Evolutionary conservation across 345 rosid genomes (phyloP), one percentile per base, ranked within the genome.

Genomic region (Camelina hispida): DNA sequence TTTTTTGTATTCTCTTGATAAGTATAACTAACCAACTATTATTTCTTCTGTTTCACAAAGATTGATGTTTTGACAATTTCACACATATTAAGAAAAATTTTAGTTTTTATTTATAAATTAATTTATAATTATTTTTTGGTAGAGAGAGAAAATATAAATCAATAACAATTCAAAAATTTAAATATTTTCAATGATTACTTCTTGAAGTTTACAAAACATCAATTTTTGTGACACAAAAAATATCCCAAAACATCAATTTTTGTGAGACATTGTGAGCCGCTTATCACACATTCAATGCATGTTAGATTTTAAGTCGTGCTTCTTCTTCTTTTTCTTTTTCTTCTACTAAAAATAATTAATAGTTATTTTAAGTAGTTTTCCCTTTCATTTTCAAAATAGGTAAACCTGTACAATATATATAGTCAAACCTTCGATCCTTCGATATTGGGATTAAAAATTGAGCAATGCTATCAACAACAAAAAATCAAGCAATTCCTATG

Each of bases 211-310:
- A n/a, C n/a, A n/a, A n/a, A n/a, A n/a, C n/a, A n/a, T n/a, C n/a
- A n/a, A n/a, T n/a, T n/a, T n/a, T n/a, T n/a, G n/a, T n/a, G n/a
- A n/a, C n/a, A n/a, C n/a, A n/a, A n/a, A n/a, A n/a, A n/a, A n/a
- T n/a, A n/a, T n/a, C n/a, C n/a, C n/a, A n/a, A n/a, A n/a, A n/a
- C n/a, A n/a, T n/a, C n/a, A n/a, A n/a, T n/a, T n/a, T n/a, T n/a
- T n/a, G n/a, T n/a, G n/a, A n/a, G n/a, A n/a, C n/a, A n/a, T n/a
- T n/a, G n/a, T n/a, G 60, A 46, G 53, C 34, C 61, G 38, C 67
- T 35, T 76, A 40, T 40, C 68, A 68, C 68, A 74, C 53, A 52
- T 68, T 51, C 74, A 60, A 51, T 61, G 48, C 35, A 66, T 57
- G 55, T 50, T 64, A 40, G 28, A 38, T 51, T 23, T 47, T 13